Evolutionary conservation across 257 asterid species (phyloP).

Genomic region (Gentiana straminea): DNA sequence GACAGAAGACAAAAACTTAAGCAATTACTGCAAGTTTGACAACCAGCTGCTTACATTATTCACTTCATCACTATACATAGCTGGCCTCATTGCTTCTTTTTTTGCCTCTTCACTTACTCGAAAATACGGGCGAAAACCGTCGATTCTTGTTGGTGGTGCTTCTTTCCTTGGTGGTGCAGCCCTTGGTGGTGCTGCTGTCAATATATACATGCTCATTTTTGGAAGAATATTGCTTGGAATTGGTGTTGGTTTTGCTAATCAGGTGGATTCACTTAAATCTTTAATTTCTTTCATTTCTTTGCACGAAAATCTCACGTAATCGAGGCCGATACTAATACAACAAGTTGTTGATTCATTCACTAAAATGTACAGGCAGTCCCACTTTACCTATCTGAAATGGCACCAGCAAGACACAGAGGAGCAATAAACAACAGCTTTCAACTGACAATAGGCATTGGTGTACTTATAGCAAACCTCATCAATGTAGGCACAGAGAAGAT

Average conservation of each 20-base stretch:
- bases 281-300: background rate
- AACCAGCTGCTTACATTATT: slow-evolving; percentile 52
- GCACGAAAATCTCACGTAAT: no score
- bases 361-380: slow-evolving; percentile 57
- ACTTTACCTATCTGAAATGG: slow-evolving; percentile 84
- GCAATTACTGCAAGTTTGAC: slow-evolving; percentile 80
- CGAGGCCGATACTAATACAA: no score
- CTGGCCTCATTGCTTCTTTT: slow-evolving; percentile 63
- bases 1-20: slow-evolving; percentile 38
- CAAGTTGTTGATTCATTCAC: no score
- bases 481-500: slow-evolving; percentile 73
- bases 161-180: slow-evolving; percentile 65
- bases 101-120: slow-evolving; percentile 48
- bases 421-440: slow-evolving; percentile 73
- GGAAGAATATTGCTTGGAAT: slow-evolving; percentile 66
- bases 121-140: slow-evolving; percentile 47
- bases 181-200: slow-evolving; percentile 55
- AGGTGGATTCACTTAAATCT: slow-evolving; percentile 22
- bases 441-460: slow-evolving; percentile 50
- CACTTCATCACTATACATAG: slow-evolving; percentile 70
- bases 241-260: slow-evolving; percentile 78
- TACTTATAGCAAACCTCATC: slow-evolving; percentile 44
- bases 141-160: slow-evolving; percentile 58
- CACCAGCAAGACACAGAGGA: slow-evolving; percentile 77
- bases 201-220: slow-evolving; percentile 49